Base-by-base conservation (phyloP, 2,329 filamentous ascomycete species). In the Cytospora schulzeri region DNA sequence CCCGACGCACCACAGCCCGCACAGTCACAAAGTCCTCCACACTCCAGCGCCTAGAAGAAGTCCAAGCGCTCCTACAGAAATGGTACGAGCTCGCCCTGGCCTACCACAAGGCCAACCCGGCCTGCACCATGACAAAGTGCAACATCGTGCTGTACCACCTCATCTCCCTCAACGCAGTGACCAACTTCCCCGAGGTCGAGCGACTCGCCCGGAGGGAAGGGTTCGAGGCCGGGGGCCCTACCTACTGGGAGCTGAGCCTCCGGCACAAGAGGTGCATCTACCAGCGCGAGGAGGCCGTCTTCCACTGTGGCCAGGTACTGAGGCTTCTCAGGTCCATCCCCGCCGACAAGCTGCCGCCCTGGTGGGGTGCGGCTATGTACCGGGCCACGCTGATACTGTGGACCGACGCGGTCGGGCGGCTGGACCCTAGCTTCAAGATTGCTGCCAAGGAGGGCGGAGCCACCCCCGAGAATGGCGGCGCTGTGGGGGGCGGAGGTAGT, bases 311-410 rank as follows among this genome's bases (percentile, higher is more conserved):
- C 1, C 89, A 91, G 74, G 82, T 91, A 4, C 76, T 90, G 52
- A 81, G 86, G 4, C 79, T 90, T 14, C 75, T 91, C 48, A 79
- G 83, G 8, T 77, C 78, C 17, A 90, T 91, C 83, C 81, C 85
- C 2, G 76, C 78, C 33, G 83, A 86, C 57, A 79, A 84, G 3
- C 83, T 87, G 45, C 89, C 89, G 7, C 84, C 82, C 45, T 92
- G 89, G 89, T 91, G 88, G 88, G 79, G 86, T n/a, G 84, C 82
- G 1, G 88, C 88, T 3, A 78, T 91, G 50, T 91, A 91, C 72
- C 85, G 89, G n/a, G 88, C 83, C 2, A 82, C 82, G 4, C 76
- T 90, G 63, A 82, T 88, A 50, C 77, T 89, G 2, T 90, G 87
- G 87, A 80, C 83, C 2, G 85, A 89, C 69, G 85, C 85, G 69